These are phyloP conservation scores for Jatropha podagrica DNA, from an alignment of 441 rosid genomes.

Conservation along the genomic window DNA sequence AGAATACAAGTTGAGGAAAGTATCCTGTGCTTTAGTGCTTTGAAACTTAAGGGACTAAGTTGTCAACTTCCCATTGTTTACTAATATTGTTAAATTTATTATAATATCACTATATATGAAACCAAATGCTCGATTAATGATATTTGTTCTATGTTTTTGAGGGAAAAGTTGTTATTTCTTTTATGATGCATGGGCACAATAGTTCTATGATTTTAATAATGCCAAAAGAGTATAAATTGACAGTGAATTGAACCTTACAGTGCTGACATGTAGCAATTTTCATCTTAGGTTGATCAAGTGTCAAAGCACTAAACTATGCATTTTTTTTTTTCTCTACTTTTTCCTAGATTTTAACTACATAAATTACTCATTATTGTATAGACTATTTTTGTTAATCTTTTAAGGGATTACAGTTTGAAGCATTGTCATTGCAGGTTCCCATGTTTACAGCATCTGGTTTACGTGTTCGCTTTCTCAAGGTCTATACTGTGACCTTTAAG, in stretches of 20 bases:
- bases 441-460: slow-evolving; percentile 99
- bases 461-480: slow-evolving; percentile 98
- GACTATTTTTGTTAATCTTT: neutral
- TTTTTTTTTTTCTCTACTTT: neutral
- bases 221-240: too few species aligned
- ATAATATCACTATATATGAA: too few species aligned
- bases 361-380: neutral
- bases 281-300: too few species aligned
- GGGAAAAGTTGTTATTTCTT: too few species aligned
- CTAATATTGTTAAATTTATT: too few species aligned
- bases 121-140: too few species aligned
- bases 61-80: neutral
- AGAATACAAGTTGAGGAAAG: neutral
- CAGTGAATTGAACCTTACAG: too few species aligned
- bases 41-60: neutral
- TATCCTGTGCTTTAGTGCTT: neutral
- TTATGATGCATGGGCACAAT: too few species aligned
- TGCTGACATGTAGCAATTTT: too few species aligned
- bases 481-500: slow-evolving; percentile 20
- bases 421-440: slow-evolving; percentile 62
- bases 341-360: neutral
- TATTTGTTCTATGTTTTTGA: too few species aligned
- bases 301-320: neutral
- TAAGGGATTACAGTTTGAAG: slow-evolving; percentile 4
- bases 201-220: too few species aligned